Evolutionary conservation across 1,284 basidiomycete species (phyloP).

Genomic region (Hypsizygus ulmarius): DNA sequence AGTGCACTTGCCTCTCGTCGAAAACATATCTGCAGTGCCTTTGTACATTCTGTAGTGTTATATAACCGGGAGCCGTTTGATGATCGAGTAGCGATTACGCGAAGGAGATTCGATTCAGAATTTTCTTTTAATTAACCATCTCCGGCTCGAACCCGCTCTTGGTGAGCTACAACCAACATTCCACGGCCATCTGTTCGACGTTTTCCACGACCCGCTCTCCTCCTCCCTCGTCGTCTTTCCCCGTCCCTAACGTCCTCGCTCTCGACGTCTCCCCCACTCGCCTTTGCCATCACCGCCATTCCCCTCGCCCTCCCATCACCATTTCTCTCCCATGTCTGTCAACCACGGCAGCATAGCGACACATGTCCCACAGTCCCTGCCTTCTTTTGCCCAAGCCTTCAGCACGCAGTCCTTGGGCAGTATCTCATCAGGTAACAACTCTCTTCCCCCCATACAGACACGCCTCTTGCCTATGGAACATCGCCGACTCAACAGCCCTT

Average conservation of each 20-base stretch:
- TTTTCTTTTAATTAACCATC: conserved; percentile 26
- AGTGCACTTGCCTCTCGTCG: too few species aligned
- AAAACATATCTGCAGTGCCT: not conserved
- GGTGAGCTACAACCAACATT: conserved; percentile 20
- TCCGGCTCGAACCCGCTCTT: conserved; percentile 20
- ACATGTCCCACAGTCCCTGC: conserved; percentile 56
- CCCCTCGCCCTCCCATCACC: conserved; percentile 15
- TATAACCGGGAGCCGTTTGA: conserved; percentile 11
- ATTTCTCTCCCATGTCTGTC: conserved; percentile 36
- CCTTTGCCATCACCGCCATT: conserved; percentile 12
- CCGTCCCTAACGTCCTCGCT: conserved; percentile 6
- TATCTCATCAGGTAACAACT: conserved; percentile 45
- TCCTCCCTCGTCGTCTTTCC: conserved; percentile 9
- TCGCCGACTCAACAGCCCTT: conserved; percentile 35
- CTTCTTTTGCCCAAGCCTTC: conserved; percentile 74
- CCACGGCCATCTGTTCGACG: conserved; percentile 13
- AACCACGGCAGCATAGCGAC: conserved; percentile 35
- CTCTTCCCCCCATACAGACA: conserved; percentile 63
- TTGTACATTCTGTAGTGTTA: conserved; percentile 1
- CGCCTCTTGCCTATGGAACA: conserved; percentile 30
- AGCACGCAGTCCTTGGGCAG: conserved; percentile 49
- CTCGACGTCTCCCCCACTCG: conserved; percentile 5
- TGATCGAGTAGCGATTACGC: conserved; percentile 15
- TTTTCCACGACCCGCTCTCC: conserved; percentile 9
- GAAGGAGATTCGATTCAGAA: conserved; percentile 20